Conservation (phyloP, 1,139 yeast genomes). For the Debaryomycetaceae sp. region DNA sequence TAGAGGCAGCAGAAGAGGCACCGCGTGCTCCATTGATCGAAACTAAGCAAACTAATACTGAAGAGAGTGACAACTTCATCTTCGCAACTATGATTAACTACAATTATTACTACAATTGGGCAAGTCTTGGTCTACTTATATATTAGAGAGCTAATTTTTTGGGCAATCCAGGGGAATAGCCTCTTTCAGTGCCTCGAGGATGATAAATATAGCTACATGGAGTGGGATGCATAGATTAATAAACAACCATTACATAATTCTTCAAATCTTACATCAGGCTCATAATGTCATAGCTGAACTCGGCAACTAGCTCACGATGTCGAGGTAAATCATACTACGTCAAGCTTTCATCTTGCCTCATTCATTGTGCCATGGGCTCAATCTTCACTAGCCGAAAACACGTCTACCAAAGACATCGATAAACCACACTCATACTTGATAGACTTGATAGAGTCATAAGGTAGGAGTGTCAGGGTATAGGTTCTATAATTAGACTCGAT, state of each 20-base stretch:
- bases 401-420: not conserved
- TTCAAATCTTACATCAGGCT: not conserved
- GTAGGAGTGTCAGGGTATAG: not conserved
- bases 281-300: not conserved
- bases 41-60: constrained; percentile 26
- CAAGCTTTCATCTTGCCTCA: not conserved
- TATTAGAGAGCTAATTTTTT: not conserved
- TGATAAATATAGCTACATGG: not conserved
- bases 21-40: constrained; percentile 60
- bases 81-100: not conserved
- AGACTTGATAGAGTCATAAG: not conserved
- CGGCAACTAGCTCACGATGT: not conserved
- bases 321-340: too few species aligned
- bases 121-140: not conserved
- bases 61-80: constrained; percentile 2
- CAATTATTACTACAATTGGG: not conserved
- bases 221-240: not conserved
- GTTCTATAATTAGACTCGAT: not conserved
- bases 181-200: not conserved
- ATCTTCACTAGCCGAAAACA: too few species aligned
- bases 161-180: not conserved
- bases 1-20: constrained; percentile 26
- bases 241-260: not conserved
- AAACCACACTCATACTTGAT: not conserved
- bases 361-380: not conserved